These are phyloP conservation scores for Excoecaria cochinchinensis DNA, from an alignment of 345 rosid genomes.

Conservation along the genomic window DNA sequence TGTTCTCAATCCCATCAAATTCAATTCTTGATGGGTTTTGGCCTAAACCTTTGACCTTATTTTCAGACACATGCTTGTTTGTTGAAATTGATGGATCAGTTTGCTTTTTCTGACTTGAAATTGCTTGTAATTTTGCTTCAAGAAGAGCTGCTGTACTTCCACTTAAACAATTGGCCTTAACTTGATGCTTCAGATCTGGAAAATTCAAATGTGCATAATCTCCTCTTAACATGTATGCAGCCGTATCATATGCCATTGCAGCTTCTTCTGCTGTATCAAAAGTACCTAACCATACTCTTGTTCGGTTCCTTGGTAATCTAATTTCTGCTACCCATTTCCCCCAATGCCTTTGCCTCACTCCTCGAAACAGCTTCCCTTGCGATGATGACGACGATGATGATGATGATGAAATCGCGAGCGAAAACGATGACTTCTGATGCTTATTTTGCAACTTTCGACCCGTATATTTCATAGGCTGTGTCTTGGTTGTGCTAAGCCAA, in stretches of 20 bases:
- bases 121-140: constrained; percentile 64
- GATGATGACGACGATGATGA: constrained; percentile 18
- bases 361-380: constrained; percentile 34
- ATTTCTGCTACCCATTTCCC: constrained; percentile 37
- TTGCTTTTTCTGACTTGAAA: constrained; percentile 29
- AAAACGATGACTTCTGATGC: constrained; percentile 29
- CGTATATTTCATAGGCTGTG: constrained; percentile 62
- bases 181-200: constrained; percentile 56
- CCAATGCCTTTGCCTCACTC: constrained; percentile 36
- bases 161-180: constrained; percentile 44
- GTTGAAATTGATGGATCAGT: constrained; percentile 5
- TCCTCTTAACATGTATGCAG: constrained; percentile 80
- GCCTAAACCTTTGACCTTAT: not conserved
- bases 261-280: constrained; percentile 90
- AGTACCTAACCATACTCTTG: constrained; percentile 94
- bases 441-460: constrained; percentile 40
- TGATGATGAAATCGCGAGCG: not conserved
- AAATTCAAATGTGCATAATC: constrained; percentile 81
- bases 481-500: constrained; percentile 60
- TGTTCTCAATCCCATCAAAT: constrained; percentile 26
- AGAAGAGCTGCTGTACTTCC: constrained; percentile 59
- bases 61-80: constrained; percentile 13
- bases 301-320: constrained; percentile 77
- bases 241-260: constrained; percentile 84
- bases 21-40: constrained; percentile 28